Percentiles rank a stretch among this genome's conserved stretches.
These are phyloP conservation scores for Trichoderma polysporum DNA, from an alignment of 2,329 filamentous ascomycete genomes.

Conservation along the genomic window DNA sequence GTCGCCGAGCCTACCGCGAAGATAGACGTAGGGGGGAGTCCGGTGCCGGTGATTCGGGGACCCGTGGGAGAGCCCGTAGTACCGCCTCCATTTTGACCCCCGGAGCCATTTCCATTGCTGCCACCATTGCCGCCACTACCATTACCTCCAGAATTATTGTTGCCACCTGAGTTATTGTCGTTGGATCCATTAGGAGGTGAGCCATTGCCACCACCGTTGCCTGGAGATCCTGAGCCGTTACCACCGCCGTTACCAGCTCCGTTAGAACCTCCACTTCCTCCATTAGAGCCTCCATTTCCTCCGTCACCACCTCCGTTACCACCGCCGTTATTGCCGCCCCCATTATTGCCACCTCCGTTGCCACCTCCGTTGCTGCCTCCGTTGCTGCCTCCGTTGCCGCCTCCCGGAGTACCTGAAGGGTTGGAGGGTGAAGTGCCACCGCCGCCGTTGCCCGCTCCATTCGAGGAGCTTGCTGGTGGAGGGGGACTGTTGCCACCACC, in stretches of 20 bases:
- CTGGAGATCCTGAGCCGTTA: neutral
- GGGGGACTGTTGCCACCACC: neutral
- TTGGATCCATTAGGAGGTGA: neutral
- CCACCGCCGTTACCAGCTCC: neutral
- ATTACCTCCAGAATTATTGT: neutral
- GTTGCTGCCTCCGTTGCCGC: neutral
- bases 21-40: neutral
- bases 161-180: neutral
- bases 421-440: neutral
- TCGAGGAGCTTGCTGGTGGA: conserved; percentile 2
- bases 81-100: neutral
- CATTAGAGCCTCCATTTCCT: neutral
- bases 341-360: neutral
- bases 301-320: neutral
- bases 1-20: conserved; percentile 1
- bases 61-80: neutral
- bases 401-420: neutral
- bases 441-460: neutral
- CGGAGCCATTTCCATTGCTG: neutral
- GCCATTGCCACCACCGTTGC: neutral
- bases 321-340: neutral
- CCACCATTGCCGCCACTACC: neutral
- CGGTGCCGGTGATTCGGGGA: neutral
- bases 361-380: neutral
- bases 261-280: too few species aligned